Conservation (phyloP, 1,284 basidiomycete species). For the Grifola frondosa region DNA sequence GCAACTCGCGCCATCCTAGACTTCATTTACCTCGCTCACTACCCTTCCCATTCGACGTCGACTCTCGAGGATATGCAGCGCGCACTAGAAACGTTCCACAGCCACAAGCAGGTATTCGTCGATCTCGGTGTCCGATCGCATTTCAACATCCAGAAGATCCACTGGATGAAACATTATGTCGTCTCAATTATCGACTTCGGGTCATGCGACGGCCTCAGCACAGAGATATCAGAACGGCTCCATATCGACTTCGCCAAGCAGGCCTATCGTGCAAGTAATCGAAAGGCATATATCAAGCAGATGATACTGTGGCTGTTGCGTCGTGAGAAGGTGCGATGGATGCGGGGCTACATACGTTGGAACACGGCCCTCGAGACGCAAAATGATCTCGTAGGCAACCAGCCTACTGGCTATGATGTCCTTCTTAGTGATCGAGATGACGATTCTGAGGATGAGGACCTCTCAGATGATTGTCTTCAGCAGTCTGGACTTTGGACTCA, state of each 20-base stretch:
- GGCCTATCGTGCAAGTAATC: slow-evolving; percentile 24
- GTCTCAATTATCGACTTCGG: slow-evolving; percentile 13
- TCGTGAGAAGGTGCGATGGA: slow-evolving; percentile 4
- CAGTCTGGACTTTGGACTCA: no score
- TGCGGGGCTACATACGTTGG: neutral
- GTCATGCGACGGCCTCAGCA: slow-evolving; percentile 27
- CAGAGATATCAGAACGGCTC: slow-evolving; percentile 22
- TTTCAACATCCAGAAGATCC: slow-evolving; percentile 26
- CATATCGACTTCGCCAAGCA: slow-evolving; percentile 16
- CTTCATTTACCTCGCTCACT: slow-evolving; percentile 31
- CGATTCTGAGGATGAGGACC: no score
- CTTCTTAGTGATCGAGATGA: no score
- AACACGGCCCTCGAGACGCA: no score
- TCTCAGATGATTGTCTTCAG: no score
- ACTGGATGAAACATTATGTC: slow-evolving; percentile 17
- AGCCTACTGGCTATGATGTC: no score
- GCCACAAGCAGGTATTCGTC: slow-evolving; percentile 22
- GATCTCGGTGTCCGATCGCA: slow-evolving; percentile 15
- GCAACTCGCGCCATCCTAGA: slow-evolving; percentile 24
- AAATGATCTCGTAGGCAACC: no score
- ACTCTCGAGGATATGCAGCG: slow-evolving; percentile 18
- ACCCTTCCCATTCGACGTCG: slow-evolving; percentile 17
- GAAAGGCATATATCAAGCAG: slow-evolving; percentile 28
- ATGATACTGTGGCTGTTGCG: slow-evolving; percentile 23
- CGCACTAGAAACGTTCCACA: slow-evolving; percentile 25